phyloP scores from a whole-genome alignment of 2,329 filamentous ascomycete genomes.

The Fusarium sp. region DNA sequence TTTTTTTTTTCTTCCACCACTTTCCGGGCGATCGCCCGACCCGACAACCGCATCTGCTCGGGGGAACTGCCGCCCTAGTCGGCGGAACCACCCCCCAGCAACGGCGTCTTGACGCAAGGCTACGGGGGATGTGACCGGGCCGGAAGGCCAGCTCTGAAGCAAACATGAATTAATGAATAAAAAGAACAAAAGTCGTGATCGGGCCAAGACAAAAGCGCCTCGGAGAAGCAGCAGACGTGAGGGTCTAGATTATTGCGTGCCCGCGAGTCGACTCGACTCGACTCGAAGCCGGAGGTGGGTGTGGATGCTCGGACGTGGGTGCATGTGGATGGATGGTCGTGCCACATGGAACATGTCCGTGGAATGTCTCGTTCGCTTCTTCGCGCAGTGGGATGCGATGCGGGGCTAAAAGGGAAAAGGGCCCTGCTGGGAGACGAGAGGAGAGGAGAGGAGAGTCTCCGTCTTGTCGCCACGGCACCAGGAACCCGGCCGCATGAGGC shows the following conservation, averaged over 20 bases:
- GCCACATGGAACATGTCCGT: conserved; percentile 28
- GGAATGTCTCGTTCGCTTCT: conserved; percentile 25
- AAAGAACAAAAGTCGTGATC: background rate
- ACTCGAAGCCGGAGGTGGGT: conserved; percentile 1
- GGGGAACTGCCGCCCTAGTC: conserved; percentile 21
- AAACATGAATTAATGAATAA: background rate
- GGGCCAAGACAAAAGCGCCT: background rate
- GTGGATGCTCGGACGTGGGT: conserved; percentile 1
- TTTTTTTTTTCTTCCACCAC: conserved; percentile 10
- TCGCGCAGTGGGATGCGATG: conserved; percentile 14
- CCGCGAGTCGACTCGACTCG: background rate
- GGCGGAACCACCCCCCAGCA: conserved; percentile 22
- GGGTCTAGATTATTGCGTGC: conserved; percentile 16
- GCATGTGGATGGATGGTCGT: conserved; percentile 21
- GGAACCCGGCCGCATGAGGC: conserved; percentile 6
- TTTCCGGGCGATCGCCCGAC: conserved; percentile 45
- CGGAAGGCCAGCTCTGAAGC: background rate
- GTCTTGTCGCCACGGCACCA: conserved; percentile 14
- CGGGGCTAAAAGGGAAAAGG: conserved; percentile 27
- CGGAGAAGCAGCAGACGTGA: background rate
- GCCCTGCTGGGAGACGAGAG: conserved; percentile 9
- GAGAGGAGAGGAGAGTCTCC: conserved; percentile 13
- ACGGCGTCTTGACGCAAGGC: conserved; percentile 25
- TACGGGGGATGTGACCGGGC: conserved; percentile 4
- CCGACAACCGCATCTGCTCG: conserved; percentile 40